Percentiles rank a stretch among this genome's conserved stretches.
These are phyloP conservation scores for Sporothrix luriei DNA, from an alignment of 2,329 filamentous ascomycete species.

Conservation along the genomic window DNA sequence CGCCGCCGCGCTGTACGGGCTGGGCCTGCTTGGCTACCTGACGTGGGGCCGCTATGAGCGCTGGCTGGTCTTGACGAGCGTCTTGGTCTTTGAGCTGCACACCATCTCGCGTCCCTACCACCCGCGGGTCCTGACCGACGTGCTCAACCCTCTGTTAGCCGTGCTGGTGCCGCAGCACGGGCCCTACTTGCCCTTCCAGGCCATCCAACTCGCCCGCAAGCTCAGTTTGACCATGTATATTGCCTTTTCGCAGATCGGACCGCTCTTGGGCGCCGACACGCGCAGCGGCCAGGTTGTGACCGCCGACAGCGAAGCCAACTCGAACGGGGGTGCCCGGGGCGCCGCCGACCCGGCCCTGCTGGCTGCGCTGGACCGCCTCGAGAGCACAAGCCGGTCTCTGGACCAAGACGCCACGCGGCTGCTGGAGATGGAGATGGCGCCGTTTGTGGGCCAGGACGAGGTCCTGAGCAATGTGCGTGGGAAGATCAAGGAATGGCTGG, in stretches of 20 bases:
- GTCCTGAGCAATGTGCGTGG: constrained; percentile 65
- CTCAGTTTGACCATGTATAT: constrained; percentile 78
- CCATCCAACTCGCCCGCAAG: constrained; percentile 73
- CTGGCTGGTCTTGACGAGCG: constrained; percentile 59
- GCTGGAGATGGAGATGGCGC: constrained; percentile 76
- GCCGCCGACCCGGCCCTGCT: constrained; percentile 54
- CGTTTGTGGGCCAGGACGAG: constrained; percentile 73
- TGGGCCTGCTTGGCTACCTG: constrained; percentile 68
- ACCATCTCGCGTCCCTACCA: constrained; percentile 58
- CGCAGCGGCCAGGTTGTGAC: constrained; percentile 38
- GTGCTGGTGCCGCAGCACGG: constrained; percentile 50
- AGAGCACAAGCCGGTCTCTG: constrained; percentile 59
- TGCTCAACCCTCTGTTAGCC: constrained; percentile 43
- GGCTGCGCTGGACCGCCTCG: constrained; percentile 68
- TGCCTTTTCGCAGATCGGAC: constrained; percentile 78
- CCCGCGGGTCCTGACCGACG: constrained; percentile 46
- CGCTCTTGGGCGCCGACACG: constrained; percentile 57
- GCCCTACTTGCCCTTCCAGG: constrained; percentile 81
- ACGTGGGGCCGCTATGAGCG: constrained; percentile 68
- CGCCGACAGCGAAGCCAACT: constrained; percentile 40
- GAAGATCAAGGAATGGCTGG: constrained; percentile 81
- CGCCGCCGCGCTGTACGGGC: constrained; percentile 60
- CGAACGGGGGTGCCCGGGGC: constrained; percentile 39
- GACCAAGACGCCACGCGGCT: constrained; percentile 71
- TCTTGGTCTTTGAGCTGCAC: constrained; percentile 61